A percentile compares a stretch with the other conserved stretches of the same genome.
Evolutionary conservation across 768 basidiomycete species (phyloP).

Genomic region (Xerocomus brunneocitrinus): DNA sequence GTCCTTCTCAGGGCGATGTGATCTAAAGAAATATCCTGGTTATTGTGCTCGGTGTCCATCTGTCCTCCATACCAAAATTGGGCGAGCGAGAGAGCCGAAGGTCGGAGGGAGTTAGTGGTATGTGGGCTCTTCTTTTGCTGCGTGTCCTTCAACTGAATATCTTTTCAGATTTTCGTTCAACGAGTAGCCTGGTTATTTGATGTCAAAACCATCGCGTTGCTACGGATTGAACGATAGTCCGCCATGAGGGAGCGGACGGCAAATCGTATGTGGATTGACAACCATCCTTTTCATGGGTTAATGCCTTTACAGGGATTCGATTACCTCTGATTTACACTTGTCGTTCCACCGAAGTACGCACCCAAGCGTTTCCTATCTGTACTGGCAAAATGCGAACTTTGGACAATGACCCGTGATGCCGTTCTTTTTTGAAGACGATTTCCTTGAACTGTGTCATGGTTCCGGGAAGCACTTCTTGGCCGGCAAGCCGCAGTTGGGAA

Average conservation of each 20-base stretch:
- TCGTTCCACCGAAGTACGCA: too few species aligned
- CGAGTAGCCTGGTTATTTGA: neutral
- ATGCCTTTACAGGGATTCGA: neutral
- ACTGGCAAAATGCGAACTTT: too few species aligned
- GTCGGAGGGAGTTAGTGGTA: neutral
- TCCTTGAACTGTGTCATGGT: too few species aligned
- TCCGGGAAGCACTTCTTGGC: too few species aligned
- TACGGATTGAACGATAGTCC: neutral
- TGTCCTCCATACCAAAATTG: neutral
- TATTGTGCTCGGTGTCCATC: neutral
- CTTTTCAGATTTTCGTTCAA: neutral
- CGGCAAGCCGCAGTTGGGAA: too few species aligned
- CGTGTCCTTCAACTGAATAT: neutral
- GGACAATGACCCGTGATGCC: too few species aligned
- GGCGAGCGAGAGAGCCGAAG: neutral
- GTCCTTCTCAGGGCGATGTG: neutral
- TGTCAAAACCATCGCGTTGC: neutral
- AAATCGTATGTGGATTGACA: too few species aligned
- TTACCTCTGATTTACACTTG: neutral
- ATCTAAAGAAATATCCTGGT: neutral
- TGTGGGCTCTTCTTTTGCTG: neutral
- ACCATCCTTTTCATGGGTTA: too few species aligned
- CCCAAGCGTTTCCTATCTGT: too few species aligned
- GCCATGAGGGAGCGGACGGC: too few species aligned
- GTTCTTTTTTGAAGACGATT: too few species aligned